Base-by-base conservation (phyloP, 2,329 filamentous ascomycete species). In the Colletotrichum agaves region DNA sequence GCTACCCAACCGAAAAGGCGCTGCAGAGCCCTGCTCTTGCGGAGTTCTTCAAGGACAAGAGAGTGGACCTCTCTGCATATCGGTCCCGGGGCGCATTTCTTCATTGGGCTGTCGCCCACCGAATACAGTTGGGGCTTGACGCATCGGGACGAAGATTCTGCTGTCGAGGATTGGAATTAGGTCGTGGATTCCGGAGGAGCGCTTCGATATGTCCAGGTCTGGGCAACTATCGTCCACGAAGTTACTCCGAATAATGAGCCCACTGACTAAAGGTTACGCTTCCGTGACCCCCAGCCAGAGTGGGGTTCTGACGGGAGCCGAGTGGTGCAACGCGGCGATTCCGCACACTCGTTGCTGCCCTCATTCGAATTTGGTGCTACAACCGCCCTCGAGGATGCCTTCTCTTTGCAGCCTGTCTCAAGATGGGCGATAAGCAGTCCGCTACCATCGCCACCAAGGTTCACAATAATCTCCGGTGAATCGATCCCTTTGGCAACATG, bases 361-460 rank as follows among this genome's bases (percentile, higher is more conserved):
- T 76, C 79, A 5, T 80, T 79, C 0, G 78, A 78, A 21, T 80
- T 81, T 62, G 80, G 80, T 3, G 80, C 80, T 6, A 81, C 78
- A 3, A 79, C 80, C 70, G 80, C 79, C 1, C 80, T 82, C 41
- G 80, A 82, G 58, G 80, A 82, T 63, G 79, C 78, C 21, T 71
- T 79, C 27, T 79, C 77, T 5, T 82, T 3, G 78, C 79, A 2
- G 69, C 76, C 2, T 79, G 47, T 23, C 47, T 50, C 21, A 50
- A 12, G 15, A 50, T 50, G 23, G 47, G 47, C 21, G 47, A 15
- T 15, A 50, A 50, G 15, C 8, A 17, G 6, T 27, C 21, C n/a
- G 23, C 23, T 27, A 15, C 15, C 8, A 27, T 50, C 47, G 47
- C 47, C 19, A 50, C 47, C 3, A 27, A 31, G 47, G 23, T 50